Evolutionary conservation across 108 stramenopile species (phyloP), one percentile per base, ranked within the genome.

Genomic region (Skeletonema potamos): DNA sequence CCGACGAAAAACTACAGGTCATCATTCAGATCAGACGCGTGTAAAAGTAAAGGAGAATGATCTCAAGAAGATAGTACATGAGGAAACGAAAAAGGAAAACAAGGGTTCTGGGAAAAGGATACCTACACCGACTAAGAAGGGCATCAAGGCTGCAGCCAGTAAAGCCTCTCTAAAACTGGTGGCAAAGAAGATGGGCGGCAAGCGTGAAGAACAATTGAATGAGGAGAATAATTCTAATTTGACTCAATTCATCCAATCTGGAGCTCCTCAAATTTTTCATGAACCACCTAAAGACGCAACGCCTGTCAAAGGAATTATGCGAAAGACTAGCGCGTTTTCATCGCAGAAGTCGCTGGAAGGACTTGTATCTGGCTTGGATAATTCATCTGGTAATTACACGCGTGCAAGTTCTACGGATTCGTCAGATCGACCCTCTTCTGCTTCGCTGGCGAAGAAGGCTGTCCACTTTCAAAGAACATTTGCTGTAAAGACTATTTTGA

Each of bases 401-500:
- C 33, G 58, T 32, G 58, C 28, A 9, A 36, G 6, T 22, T 48
- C 46, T n/a, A 18, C 46, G 4, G 43, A 11, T 0, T 44, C 43
- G 11, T 4, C 2, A n/a, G 15, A n/a, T 15, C 58, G 58, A 34
- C 36, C 36, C 2, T 22, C 36, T 20, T 15, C 27, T 15, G 20
- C 13, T 29, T 15, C 13, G 4, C 7, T 29, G 27, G 68, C 43
- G 33, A 68, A 74, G 30, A 83, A 71, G 37, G 59, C 73, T 24
- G 82, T 83, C 8, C 82, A 79, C 32, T 84, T 84, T 68, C 79
- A 80, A 28, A 55, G 83, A 12, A 72, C 70, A 13, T 84, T 77
- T 65, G 84, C 84, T 8, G 80, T 81, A 54, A 84, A 84, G 62
- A 84, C 84, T 18, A 78, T 84, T 41, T 68, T 71, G 76, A 84